Evolutionary conservation across 352 stramenopile genomes (phyloP).

Genomic region (Saprolegnia diclina): DNA sequence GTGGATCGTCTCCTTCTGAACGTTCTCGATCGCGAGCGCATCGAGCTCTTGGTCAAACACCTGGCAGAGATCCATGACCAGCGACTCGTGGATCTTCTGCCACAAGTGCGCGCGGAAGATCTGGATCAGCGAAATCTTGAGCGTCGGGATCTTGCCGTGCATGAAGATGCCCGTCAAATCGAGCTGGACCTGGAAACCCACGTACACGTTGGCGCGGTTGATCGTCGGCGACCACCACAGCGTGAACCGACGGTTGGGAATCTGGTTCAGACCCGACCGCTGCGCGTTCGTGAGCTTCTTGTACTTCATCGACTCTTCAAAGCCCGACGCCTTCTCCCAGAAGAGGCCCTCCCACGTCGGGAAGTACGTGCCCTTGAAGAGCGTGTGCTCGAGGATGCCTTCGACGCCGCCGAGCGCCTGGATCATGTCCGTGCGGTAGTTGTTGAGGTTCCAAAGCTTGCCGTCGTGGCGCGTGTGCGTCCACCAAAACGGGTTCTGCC

Average conservation of each 20-base stretch:
- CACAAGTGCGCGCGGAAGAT: conserved; percentile 99
- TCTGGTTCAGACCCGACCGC: conserved; percentile 99
- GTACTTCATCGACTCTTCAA: conserved; percentile 96
- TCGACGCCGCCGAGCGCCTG: conserved; percentile 99
- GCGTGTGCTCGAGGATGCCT: conserved; percentile 99
- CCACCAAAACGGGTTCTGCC: conserved; percentile 99
- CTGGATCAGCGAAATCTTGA: conserved; percentile 98
- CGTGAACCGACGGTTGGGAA: conserved; percentile 99
- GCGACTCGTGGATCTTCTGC: conserved; percentile 99
- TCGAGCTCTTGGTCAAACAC: conserved; percentile 99
- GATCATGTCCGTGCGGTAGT: conserved; percentile 99
- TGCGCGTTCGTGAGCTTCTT: conserved; percentile 99
- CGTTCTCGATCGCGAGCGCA: conserved; percentile 98
- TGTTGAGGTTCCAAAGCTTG: conserved; percentile 99
- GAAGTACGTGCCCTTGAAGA: conserved; percentile 99
- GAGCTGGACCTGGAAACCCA: conserved; percentile 99
- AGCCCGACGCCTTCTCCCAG: conserved; percentile 98
- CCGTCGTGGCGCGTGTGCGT: conserved; percentile 98
- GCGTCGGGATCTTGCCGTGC: conserved; percentile 99
- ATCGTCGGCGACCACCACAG: conserved; percentile 99
- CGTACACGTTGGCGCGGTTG: conserved; percentile 99
- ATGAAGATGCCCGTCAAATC: conserved; percentile 99
- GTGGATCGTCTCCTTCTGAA: conserved; percentile 99
- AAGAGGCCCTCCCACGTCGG: conserved; percentile 99
- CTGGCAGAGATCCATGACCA: conserved; percentile 96